Conservation (phyloP, 352 stramenopile genomes). For the Phytopythium vexans region DNA sequence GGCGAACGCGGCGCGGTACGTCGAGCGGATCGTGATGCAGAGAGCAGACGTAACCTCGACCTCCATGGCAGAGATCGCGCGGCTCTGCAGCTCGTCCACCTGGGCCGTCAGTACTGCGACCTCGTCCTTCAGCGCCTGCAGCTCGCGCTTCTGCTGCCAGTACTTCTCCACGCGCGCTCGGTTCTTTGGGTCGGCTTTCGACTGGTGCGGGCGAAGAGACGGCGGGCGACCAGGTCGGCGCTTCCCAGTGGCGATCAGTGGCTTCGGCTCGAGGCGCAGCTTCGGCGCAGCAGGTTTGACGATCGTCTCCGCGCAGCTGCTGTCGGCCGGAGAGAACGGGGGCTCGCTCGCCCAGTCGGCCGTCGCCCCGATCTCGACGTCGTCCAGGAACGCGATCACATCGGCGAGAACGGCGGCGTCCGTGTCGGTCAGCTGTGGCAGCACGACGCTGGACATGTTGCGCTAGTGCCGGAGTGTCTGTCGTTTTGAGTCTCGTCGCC, state of each 20-base stretch:
- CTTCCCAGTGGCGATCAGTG: no score
- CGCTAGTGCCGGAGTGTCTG: no score
- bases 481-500: no score
- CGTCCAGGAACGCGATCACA: not conserved
- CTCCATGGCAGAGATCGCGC: not conserved
- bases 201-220: no score
- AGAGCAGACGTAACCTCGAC: not conserved
- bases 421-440: not conserved
- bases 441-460: no score
- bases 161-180: not conserved
- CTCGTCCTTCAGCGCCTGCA: not conserved
- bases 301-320: no score
- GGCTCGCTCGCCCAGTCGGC: no score
- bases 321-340: no score
- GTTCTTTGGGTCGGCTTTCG: not conserved
- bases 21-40: not conserved
- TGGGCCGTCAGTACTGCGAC: not conserved
- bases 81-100: not conserved
- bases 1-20: not conserved
- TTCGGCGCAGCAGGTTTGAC: no score
- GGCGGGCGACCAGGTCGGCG: no score
- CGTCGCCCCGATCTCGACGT: not conserved
- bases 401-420: not conserved
- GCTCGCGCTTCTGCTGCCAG: constrained; percentile 1
- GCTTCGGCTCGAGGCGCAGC: no score